Evolutionary conservation across 257 asterid genomes (phyloP).

Genomic region (Penstemon eatonii): DNA sequence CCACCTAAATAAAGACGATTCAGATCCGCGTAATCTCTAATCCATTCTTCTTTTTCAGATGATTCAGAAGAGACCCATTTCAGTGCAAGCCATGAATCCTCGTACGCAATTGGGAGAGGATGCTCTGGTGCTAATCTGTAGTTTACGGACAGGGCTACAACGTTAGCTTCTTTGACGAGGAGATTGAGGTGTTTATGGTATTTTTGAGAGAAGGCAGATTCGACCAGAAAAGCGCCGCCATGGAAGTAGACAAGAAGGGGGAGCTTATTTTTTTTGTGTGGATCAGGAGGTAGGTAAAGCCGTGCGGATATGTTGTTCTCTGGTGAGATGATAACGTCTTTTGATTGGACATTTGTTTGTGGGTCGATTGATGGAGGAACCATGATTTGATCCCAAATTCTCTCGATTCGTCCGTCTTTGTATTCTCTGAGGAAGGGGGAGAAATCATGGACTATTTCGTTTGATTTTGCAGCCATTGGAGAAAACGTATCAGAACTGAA

Average conservation of each 20-base stretch:
- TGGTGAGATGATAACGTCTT: conserved; percentile 24
- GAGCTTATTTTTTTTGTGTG: conserved; percentile 11
- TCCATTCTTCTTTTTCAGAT: conserved; percentile 42
- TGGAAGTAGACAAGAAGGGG: conserved; percentile 46
- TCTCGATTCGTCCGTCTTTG: conserved; percentile 35
- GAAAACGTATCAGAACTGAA: too few species aligned
- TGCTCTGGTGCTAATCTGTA: conserved; percentile 51
- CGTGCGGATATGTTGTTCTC: conserved; percentile 28
- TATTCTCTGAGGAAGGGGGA: conserved; percentile 40
- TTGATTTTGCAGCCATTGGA: neutral
- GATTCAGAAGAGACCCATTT: conserved; percentile 34
- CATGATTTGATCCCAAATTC: conserved; percentile 35
- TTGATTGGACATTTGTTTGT: conserved; percentile 34
- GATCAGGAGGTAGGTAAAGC: conserved; percentile 26
- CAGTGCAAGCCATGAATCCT: conserved; percentile 36
- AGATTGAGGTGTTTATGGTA: conserved; percentile 38
- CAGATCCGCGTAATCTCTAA: conserved; percentile 44
- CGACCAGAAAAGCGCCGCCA: conserved; percentile 44
- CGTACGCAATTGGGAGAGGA: conserved; percentile 37
- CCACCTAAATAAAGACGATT: conserved; percentile 52
- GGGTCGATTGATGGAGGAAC: conserved; percentile 35
- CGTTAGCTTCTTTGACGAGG: conserved; percentile 25
- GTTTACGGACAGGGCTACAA: conserved; percentile 38
- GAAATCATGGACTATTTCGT: conserved; percentile 31
- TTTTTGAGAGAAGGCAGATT: conserved; percentile 41